phyloP scores from a whole-genome alignment of 164 flowering plant species.

The Kingdonia uniflora region DNA sequence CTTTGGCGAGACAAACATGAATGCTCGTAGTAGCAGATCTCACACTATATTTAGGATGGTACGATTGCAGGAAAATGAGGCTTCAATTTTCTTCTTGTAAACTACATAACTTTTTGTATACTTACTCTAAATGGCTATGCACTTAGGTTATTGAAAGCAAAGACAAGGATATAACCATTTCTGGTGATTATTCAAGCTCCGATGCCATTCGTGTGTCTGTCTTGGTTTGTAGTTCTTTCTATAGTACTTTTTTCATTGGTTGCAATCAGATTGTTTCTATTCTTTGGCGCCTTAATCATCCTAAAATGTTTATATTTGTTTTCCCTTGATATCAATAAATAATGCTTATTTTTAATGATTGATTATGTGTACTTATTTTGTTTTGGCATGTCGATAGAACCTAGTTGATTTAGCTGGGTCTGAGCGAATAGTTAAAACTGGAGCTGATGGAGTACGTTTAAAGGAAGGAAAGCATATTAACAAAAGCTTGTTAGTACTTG shows the following conservation, averaged over 20 bases:
- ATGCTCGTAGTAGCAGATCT: conserved; percentile 89
- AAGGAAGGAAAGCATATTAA: conserved; percentile 97
- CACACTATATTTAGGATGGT: conserved; percentile 99
- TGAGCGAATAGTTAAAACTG: conserved; percentile 93
- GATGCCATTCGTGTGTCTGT: conserved; percentile 95
- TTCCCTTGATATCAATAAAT: not conserved
- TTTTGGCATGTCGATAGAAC: conserved; percentile 35
- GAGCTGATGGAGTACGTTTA: conserved; percentile 88
- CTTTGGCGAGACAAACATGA: conserved; percentile 98
- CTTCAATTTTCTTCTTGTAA: not conserved
- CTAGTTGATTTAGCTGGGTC: conserved; percentile 98
- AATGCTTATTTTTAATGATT: not conserved
- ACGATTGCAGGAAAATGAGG: not conserved
- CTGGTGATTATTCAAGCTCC: conserved; percentile 28
- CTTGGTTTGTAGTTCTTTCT: conserved; percentile 48
- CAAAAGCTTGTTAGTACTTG: conserved; percentile 94
- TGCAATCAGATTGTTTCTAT: not conserved
- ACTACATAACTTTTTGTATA: too few species aligned
- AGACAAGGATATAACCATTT: conserved; percentile 35
- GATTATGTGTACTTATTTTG: not conserved
- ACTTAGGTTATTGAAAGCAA: conserved; percentile 90
- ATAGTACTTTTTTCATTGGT: not conserved
- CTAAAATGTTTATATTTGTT: not conserved
- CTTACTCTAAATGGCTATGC: not conserved
- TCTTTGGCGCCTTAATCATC: not conserved